These are phyloP conservation scores for Komagataella mondaviorum DNA, from an alignment of 805 yeast genomes.

Conservation along the genomic window DNA sequence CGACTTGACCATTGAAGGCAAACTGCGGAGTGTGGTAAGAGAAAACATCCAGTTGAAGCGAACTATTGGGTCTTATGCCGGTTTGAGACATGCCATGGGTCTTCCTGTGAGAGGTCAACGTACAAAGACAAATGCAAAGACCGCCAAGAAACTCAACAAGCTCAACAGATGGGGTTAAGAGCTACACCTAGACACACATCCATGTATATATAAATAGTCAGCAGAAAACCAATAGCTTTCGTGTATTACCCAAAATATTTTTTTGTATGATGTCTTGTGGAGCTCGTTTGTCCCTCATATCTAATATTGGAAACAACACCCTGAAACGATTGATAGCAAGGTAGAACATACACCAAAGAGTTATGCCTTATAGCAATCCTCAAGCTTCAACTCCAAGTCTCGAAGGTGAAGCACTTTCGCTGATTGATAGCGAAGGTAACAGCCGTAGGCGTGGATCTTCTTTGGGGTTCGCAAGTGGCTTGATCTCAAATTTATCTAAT, in stretches of 20 bases:
- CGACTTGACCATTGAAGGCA: conserved; percentile 71
- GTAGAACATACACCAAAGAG: neutral
- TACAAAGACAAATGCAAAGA: conserved; percentile 81
- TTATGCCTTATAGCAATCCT: neutral
- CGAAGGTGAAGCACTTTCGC: neutral
- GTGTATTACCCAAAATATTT: neutral
- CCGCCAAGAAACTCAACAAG: conserved; percentile 78
- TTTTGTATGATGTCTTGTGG: neutral
- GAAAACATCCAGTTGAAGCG: conserved; percentile 72
- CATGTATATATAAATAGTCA: neutral
- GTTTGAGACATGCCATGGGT: conserved; percentile 81
- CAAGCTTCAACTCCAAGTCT: neutral
- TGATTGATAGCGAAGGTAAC: neutral
- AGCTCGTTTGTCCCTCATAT: neutral
- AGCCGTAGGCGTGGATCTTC: neutral
- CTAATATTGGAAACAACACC: neutral
- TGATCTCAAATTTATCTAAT: neutral
- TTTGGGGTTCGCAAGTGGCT: neutral
- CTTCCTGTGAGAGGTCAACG: conserved; percentile 81
- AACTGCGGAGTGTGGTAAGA: conserved; percentile 57
- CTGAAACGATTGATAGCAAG: neutral
- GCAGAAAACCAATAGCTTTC: neutral
- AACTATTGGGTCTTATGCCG: conserved; percentile 73
- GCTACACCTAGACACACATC: neutral
- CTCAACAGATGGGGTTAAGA: conserved; percentile 34